Base-by-base conservation (phyloP, 495 filamentous ascomycete genomes). In the Parathielavia appendiculata region DNA sequence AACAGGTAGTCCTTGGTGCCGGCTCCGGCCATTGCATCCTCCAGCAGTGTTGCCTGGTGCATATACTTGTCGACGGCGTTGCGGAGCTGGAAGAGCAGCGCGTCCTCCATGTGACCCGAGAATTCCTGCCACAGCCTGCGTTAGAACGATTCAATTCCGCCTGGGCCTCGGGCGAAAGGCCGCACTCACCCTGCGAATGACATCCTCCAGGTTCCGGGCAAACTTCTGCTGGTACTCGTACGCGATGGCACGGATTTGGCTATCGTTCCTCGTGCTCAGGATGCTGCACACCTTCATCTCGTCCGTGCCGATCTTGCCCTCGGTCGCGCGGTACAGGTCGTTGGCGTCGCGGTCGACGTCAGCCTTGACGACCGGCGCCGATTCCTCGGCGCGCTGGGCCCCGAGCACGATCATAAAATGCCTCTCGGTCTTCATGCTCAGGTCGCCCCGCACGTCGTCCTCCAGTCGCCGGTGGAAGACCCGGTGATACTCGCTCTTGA, bases 71-170 rank as follows among this genome's bases (percentile, higher is more conserved):
- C 89, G 12, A 82, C 72, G 6, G 88, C 93, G 0, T 82, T 79
- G n/a, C 81, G 81, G 5, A 96, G 73, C 71, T 95, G 89, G 53
- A 81, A 83, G 41, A 91, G 69, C n/a, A 96, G 72, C 0, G 90
- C 91, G 26, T 87, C 80, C 71, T 92, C 81, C 90, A 97, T 96
- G 64, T 97, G 92, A 0, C 92, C 92, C 1, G 85, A 86, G 72
- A 96, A 95, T 66, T 93, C 86, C 74, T 82, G 39, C 41, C 39
- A 46, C 40, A 19, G 10, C 4, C 30, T 4, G 11, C 45, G 51
- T 65, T 56, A 65, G 54, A 26, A 43, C 5, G 26, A n/a, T 30
- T n/a, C n/a, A n/a, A n/a, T n/a, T n/a, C n/a, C n/a, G n/a, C n/a
- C n/a, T n/a, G n/a, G n/a, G n/a, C n/a, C n/a, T n/a, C n/a, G n/a